A percentile compares a stretch with the other conserved stretches of the same genome.
Evolutionary conservation across 352 stramenopile species (phyloP).

Genomic region (Globisporangium heterothallicum): DNA sequence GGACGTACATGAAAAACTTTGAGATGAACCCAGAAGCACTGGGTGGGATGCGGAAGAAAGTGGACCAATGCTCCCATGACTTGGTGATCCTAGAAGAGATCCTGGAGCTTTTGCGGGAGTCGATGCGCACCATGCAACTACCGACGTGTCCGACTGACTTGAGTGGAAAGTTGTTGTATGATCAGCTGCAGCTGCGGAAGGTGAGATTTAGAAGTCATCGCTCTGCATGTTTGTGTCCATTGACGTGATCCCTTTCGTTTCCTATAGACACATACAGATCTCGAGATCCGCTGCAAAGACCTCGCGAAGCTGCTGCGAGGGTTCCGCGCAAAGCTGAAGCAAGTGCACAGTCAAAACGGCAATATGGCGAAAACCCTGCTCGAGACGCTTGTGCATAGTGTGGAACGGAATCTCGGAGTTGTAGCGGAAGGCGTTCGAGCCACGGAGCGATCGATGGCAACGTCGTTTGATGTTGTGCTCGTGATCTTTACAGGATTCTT

Average conservation of each 20-base stretch:
- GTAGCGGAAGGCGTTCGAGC: slow-evolving; percentile 49
- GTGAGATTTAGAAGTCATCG: too few relatives aligned
- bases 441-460: slow-evolving; percentile 59
- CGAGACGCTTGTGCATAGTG: slow-evolving; percentile 49
- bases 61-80: slow-evolving; percentile 91
- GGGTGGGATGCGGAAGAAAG: slow-evolving; percentile 81
- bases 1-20: slow-evolving; percentile 89
- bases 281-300: slow-evolving; percentile 91
- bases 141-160: slow-evolving; percentile 87
- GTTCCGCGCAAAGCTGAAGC: slow-evolving; percentile 88
- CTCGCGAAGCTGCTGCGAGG: slow-evolving; percentile 90
- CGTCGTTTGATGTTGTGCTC: slow-evolving; percentile 86
- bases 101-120: slow-evolving; percentile 92
- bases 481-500: slow-evolving; percentile 90
- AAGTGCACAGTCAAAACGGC: slow-evolving; percentile 74
- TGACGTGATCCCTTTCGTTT: too few relatives aligned
- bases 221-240: too few relatives aligned
- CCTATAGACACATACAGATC: slow-evolving; percentile 53
- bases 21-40: slow-evolving; percentile 90
- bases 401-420: slow-evolving; percentile 59
- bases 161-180: slow-evolving; percentile 86
- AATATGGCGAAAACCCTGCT: slow-evolving; percentile 74
- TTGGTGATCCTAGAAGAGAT: slow-evolving; percentile 96
- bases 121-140: slow-evolving; percentile 89
- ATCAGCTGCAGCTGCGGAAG: slow-evolving; percentile 89